A percentile compares a stretch with the other conserved stretches of the same genome.
Conservation (phyloP, 805 yeast species). For the Hanseniaspora hatyaiensis region DNA sequence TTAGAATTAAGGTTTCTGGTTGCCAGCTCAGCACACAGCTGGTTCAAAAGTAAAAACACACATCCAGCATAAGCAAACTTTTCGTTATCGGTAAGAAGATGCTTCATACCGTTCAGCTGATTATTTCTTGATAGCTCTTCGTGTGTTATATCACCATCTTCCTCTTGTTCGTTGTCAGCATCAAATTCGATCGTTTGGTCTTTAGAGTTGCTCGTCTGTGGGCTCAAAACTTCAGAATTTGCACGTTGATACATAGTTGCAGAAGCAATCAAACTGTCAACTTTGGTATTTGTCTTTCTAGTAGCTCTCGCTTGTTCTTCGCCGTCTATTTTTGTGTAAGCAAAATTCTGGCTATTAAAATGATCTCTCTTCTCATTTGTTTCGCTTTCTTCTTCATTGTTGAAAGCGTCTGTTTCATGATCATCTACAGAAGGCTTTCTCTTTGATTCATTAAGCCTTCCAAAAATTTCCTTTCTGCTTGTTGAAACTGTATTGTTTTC, state of each 20-base stretch:
- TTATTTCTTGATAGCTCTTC: constrained; percentile 30
- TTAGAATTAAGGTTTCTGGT: constrained; percentile 41
- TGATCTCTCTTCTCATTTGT: constrained; percentile 19
- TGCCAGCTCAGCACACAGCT: constrained; percentile 74
- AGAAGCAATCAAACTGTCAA: constrained; percentile 42
- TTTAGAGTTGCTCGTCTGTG: no score
- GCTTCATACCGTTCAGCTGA: constrained; percentile 68
- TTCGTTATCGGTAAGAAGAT: constrained; percentile 70
- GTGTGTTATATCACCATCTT: constrained; percentile 24
- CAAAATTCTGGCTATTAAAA: constrained; percentile 32
- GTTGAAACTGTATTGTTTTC: constrained; percentile 1
- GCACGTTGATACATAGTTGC: constrained; percentile 23
- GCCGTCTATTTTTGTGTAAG: constrained; percentile 80
- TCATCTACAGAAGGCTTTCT: constrained; percentile 27
- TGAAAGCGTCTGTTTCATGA: constrained; percentile 1
- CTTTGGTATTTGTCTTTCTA: constrained; percentile 40
- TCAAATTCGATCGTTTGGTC: no score
- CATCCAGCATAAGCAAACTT: constrained; percentile 86
- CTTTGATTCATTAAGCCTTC: not conserved
- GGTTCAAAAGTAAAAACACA: constrained; percentile 59
- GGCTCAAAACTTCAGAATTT: no score
- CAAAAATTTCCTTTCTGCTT: not conserved
- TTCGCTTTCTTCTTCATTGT: constrained; percentile 19
- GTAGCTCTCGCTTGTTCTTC: constrained; percentile 77
- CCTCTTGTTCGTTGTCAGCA: constrained; percentile 24